Percentiles rank a stretch among this genome's conserved stretches.
These are phyloP conservation scores for Wickerhamomyces subpelliculosus DNA, from an alignment of 805 yeast species.

Conservation along the genomic window DNA sequence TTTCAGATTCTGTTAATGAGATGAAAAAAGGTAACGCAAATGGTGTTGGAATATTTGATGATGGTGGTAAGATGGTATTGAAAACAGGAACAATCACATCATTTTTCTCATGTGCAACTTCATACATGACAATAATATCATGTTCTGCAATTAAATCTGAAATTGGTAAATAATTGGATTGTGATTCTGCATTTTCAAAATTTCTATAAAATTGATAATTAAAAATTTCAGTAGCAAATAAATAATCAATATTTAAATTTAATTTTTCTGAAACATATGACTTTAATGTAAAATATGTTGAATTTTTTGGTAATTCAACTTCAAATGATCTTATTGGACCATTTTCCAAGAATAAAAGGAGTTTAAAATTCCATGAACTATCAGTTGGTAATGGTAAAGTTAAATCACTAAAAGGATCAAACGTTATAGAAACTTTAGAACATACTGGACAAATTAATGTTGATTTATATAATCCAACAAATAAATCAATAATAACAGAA, in stretches of 20 bases:
- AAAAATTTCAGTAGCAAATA: slow-evolving; percentile 58
- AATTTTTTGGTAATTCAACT: slow-evolving; percentile 62
- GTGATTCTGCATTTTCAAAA: slow-evolving; percentile 55
- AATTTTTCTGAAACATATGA: slow-evolving; percentile 47
- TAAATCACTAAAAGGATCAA: slow-evolving; percentile 88
- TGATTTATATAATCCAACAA: slow-evolving; percentile 87
- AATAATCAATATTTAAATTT: slow-evolving; percentile 26
- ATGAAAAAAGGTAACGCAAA: slow-evolving; percentile 80
- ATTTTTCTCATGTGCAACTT: slow-evolving; percentile 32
- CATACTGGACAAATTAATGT: slow-evolving; percentile 87
- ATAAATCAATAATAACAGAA: slow-evolving; percentile 76
- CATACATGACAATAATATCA: slow-evolving; percentile 67
- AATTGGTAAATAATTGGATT: slow-evolving; percentile 48
- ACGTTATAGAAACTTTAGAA: slow-evolving; percentile 71
- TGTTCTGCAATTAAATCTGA: slow-evolving; percentile 55
- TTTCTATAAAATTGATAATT: slow-evolving; percentile 61
- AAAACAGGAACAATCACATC: slow-evolving; percentile 58
- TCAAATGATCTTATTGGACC: slow-evolving; percentile 48
- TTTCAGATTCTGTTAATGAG: slow-evolving; percentile 44
- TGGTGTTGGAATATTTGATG: slow-evolving; percentile 33
- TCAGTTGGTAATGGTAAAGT: slow-evolving; percentile 84
- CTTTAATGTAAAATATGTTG: slow-evolving; percentile 59
- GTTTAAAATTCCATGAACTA: slow-evolving; percentile 60
- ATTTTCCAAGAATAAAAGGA: slow-evolving; percentile 55
- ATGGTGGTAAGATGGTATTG: slow-evolving; percentile 33